These are phyloP conservation scores for Bruguiera hainesii DNA, from an alignment of 441 rosid species.

Conservation along the genomic window DNA sequence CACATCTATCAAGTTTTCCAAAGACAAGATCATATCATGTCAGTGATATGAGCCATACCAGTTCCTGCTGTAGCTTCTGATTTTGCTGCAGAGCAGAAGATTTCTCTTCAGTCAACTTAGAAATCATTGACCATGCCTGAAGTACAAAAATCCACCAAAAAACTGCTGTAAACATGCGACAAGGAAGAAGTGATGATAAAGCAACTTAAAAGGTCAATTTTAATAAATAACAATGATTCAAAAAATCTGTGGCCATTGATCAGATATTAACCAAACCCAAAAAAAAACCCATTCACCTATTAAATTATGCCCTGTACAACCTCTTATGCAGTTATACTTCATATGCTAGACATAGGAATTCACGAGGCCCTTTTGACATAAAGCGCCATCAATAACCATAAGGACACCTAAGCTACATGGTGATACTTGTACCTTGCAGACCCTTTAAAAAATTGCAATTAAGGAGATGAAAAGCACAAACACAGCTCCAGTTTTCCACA, in stretches of 20 bases:
- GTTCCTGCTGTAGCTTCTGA: slow-evolving; percentile 55
- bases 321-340: too few species aligned
- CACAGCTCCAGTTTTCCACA: neutral
- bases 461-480: neutral
- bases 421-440: too few species aligned
- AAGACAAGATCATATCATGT: slow-evolving; percentile 9
- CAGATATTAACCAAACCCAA: too few species aligned
- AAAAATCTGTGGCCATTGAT: too few species aligned
- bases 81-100: slow-evolving; percentile 50
- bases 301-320: too few species aligned
- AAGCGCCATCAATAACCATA: neutral
- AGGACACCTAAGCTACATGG: neutral
- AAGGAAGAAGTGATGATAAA: too few species aligned
- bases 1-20: neutral
- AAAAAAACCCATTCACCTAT: too few species aligned
- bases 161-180: neutral
- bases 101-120: slow-evolving; percentile 83
- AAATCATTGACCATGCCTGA: slow-evolving; percentile 51
- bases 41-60: slow-evolving; percentile 42
- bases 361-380: too few species aligned
- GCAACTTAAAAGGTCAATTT: too few species aligned
- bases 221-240: too few species aligned
- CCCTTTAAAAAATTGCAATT: too few species aligned
- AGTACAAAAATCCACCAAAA: slow-evolving; percentile 13
- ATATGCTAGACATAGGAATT: too few species aligned